phyloP scores from a whole-genome alignment of 1,139 yeast genomes.

The Kodamaea sp. region DNA sequence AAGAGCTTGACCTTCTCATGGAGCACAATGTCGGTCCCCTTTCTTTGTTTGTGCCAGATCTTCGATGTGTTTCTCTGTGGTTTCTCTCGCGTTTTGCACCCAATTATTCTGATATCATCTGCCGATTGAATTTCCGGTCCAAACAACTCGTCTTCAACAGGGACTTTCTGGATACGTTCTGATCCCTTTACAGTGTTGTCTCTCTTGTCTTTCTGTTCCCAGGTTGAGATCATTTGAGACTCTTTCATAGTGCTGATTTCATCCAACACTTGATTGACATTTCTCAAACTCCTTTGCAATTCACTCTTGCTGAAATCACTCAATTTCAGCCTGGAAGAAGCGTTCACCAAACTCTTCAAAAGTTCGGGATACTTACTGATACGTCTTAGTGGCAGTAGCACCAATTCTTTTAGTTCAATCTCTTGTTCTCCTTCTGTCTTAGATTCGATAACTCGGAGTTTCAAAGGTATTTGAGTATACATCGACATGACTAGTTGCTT shows the following conservation, averaged over 20 bases:
- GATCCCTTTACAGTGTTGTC: no score
- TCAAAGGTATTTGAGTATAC: slow-evolving; percentile 2
- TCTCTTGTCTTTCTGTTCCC: not conserved
- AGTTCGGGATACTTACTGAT: slow-evolving; percentile 8
- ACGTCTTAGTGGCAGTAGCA: slow-evolving; percentile 9
- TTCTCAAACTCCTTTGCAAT: not conserved
- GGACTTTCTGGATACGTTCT: no score
- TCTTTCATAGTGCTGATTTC: not conserved
- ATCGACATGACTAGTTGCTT: not conserved
- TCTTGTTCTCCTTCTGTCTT: not conserved
- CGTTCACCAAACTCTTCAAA: slow-evolving; percentile 7
- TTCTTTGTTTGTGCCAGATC: no score
- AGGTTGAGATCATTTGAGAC: not conserved
- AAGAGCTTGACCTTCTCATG: not conserved
- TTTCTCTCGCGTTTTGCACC: slow-evolving; percentile 6
- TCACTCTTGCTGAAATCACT: slow-evolving; percentile 1
- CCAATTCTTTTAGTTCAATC: not conserved
- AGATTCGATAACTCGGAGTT: slow-evolving; percentile 1
- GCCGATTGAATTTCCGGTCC: slow-evolving; percentile 4
- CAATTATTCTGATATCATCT: slow-evolving; percentile 5
- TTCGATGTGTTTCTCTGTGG: no score
- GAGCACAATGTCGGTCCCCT: no score
- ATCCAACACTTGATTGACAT: slow-evolving; percentile 2
- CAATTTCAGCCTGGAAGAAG: not conserved
- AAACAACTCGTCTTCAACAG: no score